Percentiles rank a stretch among this genome's conserved stretches.
These are phyloP conservation scores for Candida silvatica DNA, from an alignment of 805 yeast species.

Conservation along the genomic window DNA sequence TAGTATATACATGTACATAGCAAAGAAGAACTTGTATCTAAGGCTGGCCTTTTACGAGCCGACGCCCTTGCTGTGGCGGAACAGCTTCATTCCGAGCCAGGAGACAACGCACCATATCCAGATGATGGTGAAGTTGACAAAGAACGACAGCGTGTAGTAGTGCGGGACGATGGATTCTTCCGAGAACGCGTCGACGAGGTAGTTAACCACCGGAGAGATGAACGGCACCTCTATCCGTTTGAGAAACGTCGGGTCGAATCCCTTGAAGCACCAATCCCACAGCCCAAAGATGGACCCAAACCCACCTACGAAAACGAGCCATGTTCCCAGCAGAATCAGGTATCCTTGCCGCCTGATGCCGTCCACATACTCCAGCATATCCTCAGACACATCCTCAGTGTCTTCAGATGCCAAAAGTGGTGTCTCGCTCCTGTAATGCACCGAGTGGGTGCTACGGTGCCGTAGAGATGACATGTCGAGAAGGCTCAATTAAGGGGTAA, in stretches of 20 bases:
- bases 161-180: slow-evolving; percentile 15
- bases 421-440: too few relatives aligned
- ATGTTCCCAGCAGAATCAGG: slow-evolving; percentile 15
- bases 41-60: slow-evolving; percentile 14
- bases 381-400: not conserved
- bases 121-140: slow-evolving; percentile 24
- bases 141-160: slow-evolving; percentile 23
- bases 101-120: slow-evolving; percentile 70
- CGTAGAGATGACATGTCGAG: too few relatives aligned
- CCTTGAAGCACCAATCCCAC: slow-evolving; percentile 21
- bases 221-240: not conserved
- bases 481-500: too few relatives aligned
- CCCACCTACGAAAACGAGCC: slow-evolving; percentile 20
- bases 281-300: slow-evolving; percentile 22
- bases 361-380: slow-evolving; percentile 5
- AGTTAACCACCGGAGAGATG: not conserved
- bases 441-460: too few relatives aligned
- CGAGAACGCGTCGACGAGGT: slow-evolving; percentile 1
- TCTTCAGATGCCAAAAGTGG: not conserved
- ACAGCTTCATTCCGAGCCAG: slow-evolving; percentile 76
- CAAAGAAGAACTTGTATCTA: not conserved
- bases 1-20: slow-evolving; percentile 6
- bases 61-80: slow-evolving; percentile 69
- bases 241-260: not conserved
- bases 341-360: slow-evolving; percentile 19